Evolutionary conservation across 768 basidiomycete species (phyloP), one percentile per base, ranked within the genome.

Genomic region (Gymnopilus junonius): DNA sequence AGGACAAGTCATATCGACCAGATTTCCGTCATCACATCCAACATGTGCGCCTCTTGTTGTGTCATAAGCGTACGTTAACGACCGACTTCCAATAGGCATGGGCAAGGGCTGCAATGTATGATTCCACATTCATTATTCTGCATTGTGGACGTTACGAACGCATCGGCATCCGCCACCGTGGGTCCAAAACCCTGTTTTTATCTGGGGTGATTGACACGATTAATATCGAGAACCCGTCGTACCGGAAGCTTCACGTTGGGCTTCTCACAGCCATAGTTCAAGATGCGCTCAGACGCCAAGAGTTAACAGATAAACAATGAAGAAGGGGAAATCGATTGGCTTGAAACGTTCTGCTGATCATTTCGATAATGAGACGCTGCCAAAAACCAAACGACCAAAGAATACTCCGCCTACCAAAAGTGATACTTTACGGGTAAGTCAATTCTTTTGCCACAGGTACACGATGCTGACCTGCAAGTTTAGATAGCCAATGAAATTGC

Each of bases 221-320:
- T n/a, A n/a, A n/a, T n/a, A n/a, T 39, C 57, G n/a, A 43, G 21
- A 27, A 62, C 21, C 61, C 62, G 4, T 21, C 37, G 21, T 63
- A 66, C 48, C 23, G 61, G 17, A 66, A 66, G 43, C 53, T 63
- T 27, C 65, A 66, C 35, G 14, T 61, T 5, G 66, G 66, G 4
- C 59, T 67, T 48, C 53, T 53, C 7, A 50, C 64, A n/a, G 58
- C 59, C 15, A 55, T 61, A 35, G 21, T 64, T 23, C 58, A 27
- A 37, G 66, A 67, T 15, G 61, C 55, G 31, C 32, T 62, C 4
- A 15, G 29, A 4, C 21, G 55, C 14, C 23, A 12, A 14, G 39
- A 37, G 15, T 15, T 43, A n/a, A n/a, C n/a, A n/a, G 40, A 42
- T n/a, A 8, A 42, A 17, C 8, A 7, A n/a, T 20, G n/a, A 42